Conservation (phyloP, 805 yeast genomes). For the Monosporozyma siamensis region DNA sequence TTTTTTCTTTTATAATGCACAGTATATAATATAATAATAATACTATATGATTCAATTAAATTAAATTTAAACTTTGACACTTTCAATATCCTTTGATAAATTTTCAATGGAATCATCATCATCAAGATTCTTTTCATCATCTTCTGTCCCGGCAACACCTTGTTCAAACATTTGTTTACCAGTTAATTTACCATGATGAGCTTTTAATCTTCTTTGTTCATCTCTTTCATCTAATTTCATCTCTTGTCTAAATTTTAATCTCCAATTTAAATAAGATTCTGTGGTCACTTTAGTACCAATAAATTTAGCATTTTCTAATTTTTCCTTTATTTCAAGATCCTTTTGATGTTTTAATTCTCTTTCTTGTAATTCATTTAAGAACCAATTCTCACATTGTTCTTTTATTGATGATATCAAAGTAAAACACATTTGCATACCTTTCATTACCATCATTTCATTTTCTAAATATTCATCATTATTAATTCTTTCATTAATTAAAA, state of each 20-base stretch:
- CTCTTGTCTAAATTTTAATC: slow-evolving; percentile 59
- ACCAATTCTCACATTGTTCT: slow-evolving; percentile 67
- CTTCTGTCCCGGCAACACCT: slow-evolving; percentile 72
- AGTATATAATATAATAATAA: too few relatives aligned
- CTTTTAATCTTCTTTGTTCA: slow-evolving; percentile 39
- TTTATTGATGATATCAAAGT: slow-evolving; percentile 68
- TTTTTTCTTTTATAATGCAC: background rate
- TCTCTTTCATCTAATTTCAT: slow-evolving; percentile 57
- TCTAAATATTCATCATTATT: slow-evolving; percentile 33
- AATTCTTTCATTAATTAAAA: slow-evolving; percentile 19
- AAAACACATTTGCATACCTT: slow-evolving; percentile 86
- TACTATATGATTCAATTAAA: too few relatives aligned
- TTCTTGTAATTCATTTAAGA: slow-evolving; percentile 45
- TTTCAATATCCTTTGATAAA: background rate
- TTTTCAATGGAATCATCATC: slow-evolving; percentile 3
- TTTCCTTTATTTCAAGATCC: slow-evolving; percentile 54
- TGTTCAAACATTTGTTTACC: slow-evolving; percentile 86
- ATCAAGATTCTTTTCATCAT: slow-evolving; percentile 26
- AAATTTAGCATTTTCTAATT: slow-evolving; percentile 81
- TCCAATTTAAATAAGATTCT: slow-evolving; percentile 69
- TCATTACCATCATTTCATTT: slow-evolving; percentile 47
- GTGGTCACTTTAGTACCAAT: slow-evolving; percentile 81
- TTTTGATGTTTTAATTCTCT: slow-evolving; percentile 52
- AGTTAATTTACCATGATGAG: slow-evolving; percentile 69
- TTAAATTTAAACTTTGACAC: background rate